Percentiles rank a stretch among this genome's conserved stretches.
These are phyloP conservation scores for Phyllosticta citribraziliensis DNA, from an alignment of 2,329 filamentous ascomycete species.

Conservation along the genomic window DNA sequence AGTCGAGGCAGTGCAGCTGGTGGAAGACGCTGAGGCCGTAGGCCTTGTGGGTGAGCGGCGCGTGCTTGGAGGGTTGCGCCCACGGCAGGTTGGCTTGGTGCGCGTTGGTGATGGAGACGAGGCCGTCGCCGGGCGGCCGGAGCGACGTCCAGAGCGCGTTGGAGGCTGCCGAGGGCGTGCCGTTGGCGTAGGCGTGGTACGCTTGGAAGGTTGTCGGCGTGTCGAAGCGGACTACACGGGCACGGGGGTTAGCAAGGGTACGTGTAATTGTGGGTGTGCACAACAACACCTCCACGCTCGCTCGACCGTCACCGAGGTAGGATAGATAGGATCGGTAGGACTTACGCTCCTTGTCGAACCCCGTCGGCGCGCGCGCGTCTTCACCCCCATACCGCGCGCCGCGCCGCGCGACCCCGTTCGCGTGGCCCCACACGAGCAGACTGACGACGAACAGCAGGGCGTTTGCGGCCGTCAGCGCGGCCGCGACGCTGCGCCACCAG, in stretches of 20 bases:
- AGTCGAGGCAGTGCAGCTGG: constrained; percentile 26
- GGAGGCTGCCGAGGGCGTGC: neutral
- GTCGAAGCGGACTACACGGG: neutral
- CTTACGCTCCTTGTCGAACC: constrained; percentile 1
- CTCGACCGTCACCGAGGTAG: too few species aligned
- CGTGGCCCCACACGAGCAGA: neutral
- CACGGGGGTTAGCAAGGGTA: neutral
- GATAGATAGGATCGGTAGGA: too few species aligned
- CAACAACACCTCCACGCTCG: too few species aligned
- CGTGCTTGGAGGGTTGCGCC: neutral
- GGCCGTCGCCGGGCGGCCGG: constrained; percentile 1
- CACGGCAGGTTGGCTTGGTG: neutral
- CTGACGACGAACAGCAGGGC: neutral
- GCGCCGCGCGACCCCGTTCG: neutral
- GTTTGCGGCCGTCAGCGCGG: neutral
- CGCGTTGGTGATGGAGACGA: neutral
- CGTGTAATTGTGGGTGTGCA: too few species aligned
- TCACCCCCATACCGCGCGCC: neutral
- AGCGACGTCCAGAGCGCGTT: neutral
- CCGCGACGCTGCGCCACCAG: neutral
- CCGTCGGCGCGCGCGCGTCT: neutral
- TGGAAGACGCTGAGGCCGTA: constrained; percentile 17
- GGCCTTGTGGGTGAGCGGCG: neutral
- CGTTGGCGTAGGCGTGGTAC: neutral
- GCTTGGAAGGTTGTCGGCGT: neutral